These are phyloP conservation scores for Eimeria necatrix DNA, from an alignment of 169 alveolate species.

Conservation along the genomic window DNA sequence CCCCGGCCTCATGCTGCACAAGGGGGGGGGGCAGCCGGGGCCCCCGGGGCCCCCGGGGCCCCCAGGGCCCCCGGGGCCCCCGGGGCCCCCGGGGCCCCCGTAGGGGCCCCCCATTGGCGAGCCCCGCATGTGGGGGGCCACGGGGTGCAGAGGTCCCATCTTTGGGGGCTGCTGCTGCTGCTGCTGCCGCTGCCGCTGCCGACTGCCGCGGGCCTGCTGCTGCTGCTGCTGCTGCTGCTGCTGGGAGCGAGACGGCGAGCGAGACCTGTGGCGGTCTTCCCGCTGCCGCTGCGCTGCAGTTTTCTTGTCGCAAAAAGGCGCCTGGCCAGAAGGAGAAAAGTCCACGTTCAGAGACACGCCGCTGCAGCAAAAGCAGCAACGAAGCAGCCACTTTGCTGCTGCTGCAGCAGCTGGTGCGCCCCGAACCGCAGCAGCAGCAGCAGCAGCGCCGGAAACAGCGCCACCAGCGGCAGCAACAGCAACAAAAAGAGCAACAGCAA, in stretches of 20 bases:
- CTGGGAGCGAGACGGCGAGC: slow-evolving; percentile 1
- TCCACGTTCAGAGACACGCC: slow-evolving; percentile 74
- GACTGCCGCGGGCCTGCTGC: neutral
- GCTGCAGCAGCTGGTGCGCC: neutral
- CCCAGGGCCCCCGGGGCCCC: neutral
- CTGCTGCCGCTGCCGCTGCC: neutral
- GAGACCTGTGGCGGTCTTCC: neutral
- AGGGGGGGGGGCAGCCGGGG: neutral
- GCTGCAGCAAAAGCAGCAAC: slow-evolving; percentile 21
- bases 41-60: too few relatives aligned
- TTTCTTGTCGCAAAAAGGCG: neutral
- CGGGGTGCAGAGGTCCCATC: neutral
- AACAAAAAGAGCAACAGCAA: neutral
- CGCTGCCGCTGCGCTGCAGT: neutral
- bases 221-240: slow-evolving; percentile 50
- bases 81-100: neutral
- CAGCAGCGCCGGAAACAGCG: neutral
- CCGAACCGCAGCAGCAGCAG: neutral
- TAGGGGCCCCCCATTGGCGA: neutral
- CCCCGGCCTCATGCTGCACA: neutral
- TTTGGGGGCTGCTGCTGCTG: slow-evolving; percentile 24
- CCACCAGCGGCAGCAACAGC: neutral
- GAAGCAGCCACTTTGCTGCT: neutral
- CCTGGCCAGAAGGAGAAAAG: slow-evolving; percentile 68
- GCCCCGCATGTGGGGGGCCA: neutral